A percentile compares a stretch with the other conserved stretches of the same genome.
Evolutionary conservation across 129 eudicot species (phyloP).

Genomic region (Escallonia herrerae): DNA sequence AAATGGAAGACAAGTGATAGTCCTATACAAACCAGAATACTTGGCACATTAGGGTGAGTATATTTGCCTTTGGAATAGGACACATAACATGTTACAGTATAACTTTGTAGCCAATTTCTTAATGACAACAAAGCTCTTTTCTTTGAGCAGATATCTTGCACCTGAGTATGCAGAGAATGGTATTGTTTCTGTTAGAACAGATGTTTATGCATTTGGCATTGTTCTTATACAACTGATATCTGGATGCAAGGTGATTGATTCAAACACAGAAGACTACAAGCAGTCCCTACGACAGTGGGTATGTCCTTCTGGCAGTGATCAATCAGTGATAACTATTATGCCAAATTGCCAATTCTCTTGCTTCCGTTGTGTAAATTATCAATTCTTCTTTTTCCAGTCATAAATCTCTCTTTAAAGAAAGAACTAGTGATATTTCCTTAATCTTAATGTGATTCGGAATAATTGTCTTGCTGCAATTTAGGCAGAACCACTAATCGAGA

Average conservation of each 20-base stretch:
- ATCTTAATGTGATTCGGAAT: neutral
- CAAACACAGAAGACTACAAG: conserved; percentile 34
- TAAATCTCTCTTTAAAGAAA: too few relatives aligned
- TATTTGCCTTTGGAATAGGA: neutral
- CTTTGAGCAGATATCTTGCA: conserved; percentile 57
- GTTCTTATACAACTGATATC: conserved; percentile 71
- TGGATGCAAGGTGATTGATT: conserved; percentile 46
- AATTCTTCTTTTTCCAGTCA: too few relatives aligned
- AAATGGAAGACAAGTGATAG: conserved; percentile 56
- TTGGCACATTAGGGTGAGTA: conserved; percentile 76
- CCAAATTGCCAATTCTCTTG: too few relatives aligned
- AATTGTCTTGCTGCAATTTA: conserved; percentile 15
- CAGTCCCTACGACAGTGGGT: conserved; percentile 81
- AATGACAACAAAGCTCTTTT: conserved; percentile 12
- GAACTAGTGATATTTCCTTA: neutral
- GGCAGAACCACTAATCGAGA: conserved; percentile 62
- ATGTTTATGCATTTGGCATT: conserved; percentile 67
- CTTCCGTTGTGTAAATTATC: too few relatives aligned
- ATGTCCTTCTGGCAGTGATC: conserved; percentile 10
- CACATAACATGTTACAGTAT: neutral
- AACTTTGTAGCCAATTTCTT: neutral
- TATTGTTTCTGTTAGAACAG: conserved; percentile 65
- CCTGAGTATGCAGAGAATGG: conserved; percentile 85
- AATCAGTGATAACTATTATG: too few relatives aligned
- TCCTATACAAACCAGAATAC: conserved; percentile 60